A percentile compares a stretch with the other conserved stretches of the same genome.
Evolutionary conservation across 441 rosid genomes (phyloP).

Genomic region (Francoa sonchifolia): DNA sequence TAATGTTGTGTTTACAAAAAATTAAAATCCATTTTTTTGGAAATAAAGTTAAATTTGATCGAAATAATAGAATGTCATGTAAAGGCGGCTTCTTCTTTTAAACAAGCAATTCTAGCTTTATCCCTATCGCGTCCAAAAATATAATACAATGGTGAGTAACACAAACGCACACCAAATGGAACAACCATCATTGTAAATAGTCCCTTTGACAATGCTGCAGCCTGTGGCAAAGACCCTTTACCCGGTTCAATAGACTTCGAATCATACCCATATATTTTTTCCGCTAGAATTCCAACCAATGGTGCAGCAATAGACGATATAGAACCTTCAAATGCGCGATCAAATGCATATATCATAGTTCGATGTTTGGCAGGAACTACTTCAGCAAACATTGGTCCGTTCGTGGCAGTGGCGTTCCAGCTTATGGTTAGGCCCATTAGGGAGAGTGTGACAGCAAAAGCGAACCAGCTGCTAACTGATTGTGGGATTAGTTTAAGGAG

Average conservation of each 20-base stretch:
- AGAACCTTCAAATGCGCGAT: constrained; percentile 77
- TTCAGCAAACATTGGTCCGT: constrained; percentile 91
- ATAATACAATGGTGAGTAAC: constrained; percentile 73
- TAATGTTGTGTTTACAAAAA: too few species aligned
- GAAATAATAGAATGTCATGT: too few species aligned
- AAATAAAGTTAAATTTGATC: too few species aligned
- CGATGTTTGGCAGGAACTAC: constrained; percentile 83
- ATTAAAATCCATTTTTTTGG: too few species aligned
- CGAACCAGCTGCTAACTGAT: constrained; percentile 42
- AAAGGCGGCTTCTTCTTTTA: constrained; percentile 55
- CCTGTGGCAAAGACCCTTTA: constrained; percentile 53
- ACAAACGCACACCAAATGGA: constrained; percentile 77
- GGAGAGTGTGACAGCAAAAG: constrained; percentile 47
- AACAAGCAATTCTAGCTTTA: constrained; percentile 31
- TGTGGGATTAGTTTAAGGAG: constrained; percentile 74
- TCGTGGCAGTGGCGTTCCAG: constrained; percentile 82
- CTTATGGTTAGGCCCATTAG: constrained; percentile 82
- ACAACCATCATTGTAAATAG: constrained; percentile 84
- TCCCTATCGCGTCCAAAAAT: constrained; percentile 58
- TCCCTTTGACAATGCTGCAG: constrained; percentile 72
- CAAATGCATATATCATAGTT: constrained; percentile 90
- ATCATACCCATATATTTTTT: constrained; percentile 69
- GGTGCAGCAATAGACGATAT: constrained; percentile 93
- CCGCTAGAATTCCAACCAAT: constrained; percentile 84
- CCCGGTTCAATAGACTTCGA: constrained; percentile 52